phyloP scores from a whole-genome alignment of 805 yeast species.

The Sporopachydermia lactativora region DNA sequence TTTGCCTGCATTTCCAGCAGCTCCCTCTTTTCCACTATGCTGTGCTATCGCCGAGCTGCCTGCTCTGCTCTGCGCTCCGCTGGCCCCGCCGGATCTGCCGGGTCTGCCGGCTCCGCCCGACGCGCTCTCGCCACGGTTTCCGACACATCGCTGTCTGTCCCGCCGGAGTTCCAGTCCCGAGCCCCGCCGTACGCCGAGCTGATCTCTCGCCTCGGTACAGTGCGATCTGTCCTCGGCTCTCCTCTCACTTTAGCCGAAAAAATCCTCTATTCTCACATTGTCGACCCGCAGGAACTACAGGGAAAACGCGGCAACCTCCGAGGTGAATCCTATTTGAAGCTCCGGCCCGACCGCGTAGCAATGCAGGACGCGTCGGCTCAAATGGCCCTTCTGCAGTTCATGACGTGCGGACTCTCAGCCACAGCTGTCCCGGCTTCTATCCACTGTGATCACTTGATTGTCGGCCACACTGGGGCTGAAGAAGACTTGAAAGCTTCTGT shows the following conservation, averaged over 20 bases:
- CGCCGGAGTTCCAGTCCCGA: slow-evolving; percentile 49
- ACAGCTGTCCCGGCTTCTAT: slow-evolving; percentile 92
- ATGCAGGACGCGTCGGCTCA: slow-evolving; percentile 99
- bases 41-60: too few relatives aligned
- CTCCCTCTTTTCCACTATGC: too few relatives aligned
- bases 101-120: too few relatives aligned
- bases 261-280: slow-evolving; percentile 83
- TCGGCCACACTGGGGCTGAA: slow-evolving; percentile 88
- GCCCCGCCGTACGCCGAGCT: slow-evolving; percentile 84
- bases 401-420: slow-evolving; percentile 84
- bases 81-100: too few relatives aligned
- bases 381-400: slow-evolving; percentile 96
- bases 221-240: slow-evolving; percentile 48
- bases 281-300: slow-evolving; percentile 66
- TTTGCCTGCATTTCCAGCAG: too few relatives aligned
- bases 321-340: slow-evolving; percentile 82
- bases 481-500: slow-evolving; percentile 71
- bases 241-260: slow-evolving; percentile 94
- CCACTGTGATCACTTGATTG: slow-evolving; percentile 97
- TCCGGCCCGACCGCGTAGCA: slow-evolving; percentile 95
- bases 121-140: not conserved
- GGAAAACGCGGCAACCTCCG: slow-evolving; percentile 43
- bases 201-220: slow-evolving; percentile 44
- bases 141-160: slow-evolving; percentile 24
- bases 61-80: too few relatives aligned